These are phyloP conservation scores for Amylostereum areolatum DNA, from an alignment of 1,284 basidiomycete species.

Conservation along the genomic window DNA sequence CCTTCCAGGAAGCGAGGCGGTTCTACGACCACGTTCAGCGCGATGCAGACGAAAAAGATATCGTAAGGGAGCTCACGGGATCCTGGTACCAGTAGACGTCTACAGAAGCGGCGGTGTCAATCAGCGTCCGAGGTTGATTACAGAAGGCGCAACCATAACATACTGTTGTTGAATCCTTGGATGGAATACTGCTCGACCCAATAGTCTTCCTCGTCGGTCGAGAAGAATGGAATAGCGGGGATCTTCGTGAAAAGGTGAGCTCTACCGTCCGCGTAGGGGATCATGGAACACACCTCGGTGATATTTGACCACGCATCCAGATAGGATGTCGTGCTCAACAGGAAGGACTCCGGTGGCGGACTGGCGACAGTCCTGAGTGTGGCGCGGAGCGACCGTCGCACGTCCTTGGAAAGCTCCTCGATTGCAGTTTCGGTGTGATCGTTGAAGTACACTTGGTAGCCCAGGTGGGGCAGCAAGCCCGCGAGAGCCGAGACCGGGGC, in stretches of 20 bases:
- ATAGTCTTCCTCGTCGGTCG: constrained; percentile 56
- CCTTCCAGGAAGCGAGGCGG: too few relatives aligned
- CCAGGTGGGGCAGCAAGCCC: constrained; percentile 39
- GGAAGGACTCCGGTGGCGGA: constrained; percentile 48
- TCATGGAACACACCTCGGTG: constrained; percentile 26
- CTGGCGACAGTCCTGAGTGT: constrained; percentile 44
- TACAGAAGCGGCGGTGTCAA: too few relatives aligned
- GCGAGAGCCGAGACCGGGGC: constrained; percentile 38
- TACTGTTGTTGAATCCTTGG: constrained; percentile 39
- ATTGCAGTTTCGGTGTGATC: constrained; percentile 38
- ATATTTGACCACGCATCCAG: constrained; percentile 46
- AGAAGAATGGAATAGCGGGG: constrained; percentile 52
- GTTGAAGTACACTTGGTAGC: constrained; percentile 61
- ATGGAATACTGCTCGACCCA: constrained; percentile 52
- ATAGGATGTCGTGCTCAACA: constrained; percentile 42
- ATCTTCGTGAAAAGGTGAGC: constrained; percentile 41
- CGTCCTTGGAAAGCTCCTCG: constrained; percentile 47
- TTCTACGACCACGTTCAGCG: too few relatives aligned
- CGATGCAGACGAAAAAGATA: too few relatives aligned
- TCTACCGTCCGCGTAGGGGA: too few relatives aligned
- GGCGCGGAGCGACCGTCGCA: constrained; percentile 48
- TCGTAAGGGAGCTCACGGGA: too few relatives aligned
- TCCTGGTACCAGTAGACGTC: too few relatives aligned
- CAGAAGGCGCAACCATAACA: too few relatives aligned
- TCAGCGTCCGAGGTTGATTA: too few relatives aligned